A percentile compares a stretch with the other conserved stretches of the same genome.
These are phyloP conservation scores for Coemansia sp. DNA, from an alignment of 192 early-diverging fungal genomes.

Conservation along the genomic window DNA sequence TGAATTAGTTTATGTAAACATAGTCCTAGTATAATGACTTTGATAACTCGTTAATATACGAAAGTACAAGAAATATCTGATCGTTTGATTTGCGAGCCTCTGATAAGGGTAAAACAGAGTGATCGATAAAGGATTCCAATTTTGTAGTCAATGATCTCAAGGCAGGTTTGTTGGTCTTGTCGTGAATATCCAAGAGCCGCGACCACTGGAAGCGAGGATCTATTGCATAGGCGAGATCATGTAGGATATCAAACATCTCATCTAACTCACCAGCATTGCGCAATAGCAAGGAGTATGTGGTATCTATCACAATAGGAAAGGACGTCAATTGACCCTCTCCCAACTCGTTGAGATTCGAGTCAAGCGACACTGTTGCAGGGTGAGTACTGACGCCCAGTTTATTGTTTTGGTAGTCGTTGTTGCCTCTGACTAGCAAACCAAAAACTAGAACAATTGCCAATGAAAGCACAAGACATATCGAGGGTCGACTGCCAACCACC, in stretches of 20 bases:
- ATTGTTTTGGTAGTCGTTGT: not conserved
- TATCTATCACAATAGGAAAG: not conserved
- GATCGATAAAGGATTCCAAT: constrained; percentile 19
- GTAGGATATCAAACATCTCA: constrained; percentile 6
- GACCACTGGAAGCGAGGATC: constrained; percentile 16
- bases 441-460: not conserved
- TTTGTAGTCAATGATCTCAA: constrained; percentile 12
- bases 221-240: constrained; percentile 12
- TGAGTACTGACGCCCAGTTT: not conserved
- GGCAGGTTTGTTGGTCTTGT: constrained; percentile 13
- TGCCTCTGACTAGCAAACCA: not conserved
- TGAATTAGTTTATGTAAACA: constrained; percentile 11
- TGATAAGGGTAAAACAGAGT: not conserved
- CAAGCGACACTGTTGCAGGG: not conserved
- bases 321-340: not conserved
- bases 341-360: not conserved
- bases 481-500: not conserved
- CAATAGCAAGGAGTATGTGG: not conserved
- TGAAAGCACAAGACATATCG: not conserved
- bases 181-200: constrained; percentile 8
- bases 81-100: constrained; percentile 9
- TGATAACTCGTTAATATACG: constrained; percentile 6
- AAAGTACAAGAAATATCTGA: not conserved
- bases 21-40: constrained; percentile 7
- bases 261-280: constrained; percentile 19